phyloP scores from a whole-genome alignment of 345 rosid genomes.

The Erysimum cheiranthoides region DNA sequence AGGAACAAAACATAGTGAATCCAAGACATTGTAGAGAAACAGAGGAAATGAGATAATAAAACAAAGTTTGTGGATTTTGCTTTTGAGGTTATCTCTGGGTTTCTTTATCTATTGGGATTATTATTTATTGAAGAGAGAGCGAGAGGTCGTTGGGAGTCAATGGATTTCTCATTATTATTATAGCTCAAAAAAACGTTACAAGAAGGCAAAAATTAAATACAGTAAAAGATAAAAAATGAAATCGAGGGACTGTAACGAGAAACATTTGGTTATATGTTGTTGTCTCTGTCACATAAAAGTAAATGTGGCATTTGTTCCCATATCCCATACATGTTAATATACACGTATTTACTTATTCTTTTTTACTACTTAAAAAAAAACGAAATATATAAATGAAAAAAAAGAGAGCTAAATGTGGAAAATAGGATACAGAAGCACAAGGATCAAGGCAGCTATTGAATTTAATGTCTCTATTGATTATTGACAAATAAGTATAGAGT shows the following conservation, averaged over 20 bases:
- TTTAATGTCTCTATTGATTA: constrained; percentile 20
- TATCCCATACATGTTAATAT: constrained; percentile 27
- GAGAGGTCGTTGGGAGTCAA: constrained; percentile 47
- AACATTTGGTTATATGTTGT: constrained; percentile 47
- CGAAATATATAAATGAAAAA: neutral
- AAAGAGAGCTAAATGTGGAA: constrained; percentile 11
- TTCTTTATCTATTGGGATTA: constrained; percentile 27
- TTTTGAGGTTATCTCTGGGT: constrained; percentile 27
- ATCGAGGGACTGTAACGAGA: constrained; percentile 43
- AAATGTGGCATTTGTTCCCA: constrained; percentile 46
- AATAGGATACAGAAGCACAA: constrained; percentile 28
- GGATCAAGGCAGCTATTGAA: constrained; percentile 30
- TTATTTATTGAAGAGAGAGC: constrained; percentile 44
- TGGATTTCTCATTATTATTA: constrained; percentile 29
- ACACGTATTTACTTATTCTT: constrained; percentile 28
- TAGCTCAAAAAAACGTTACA: constrained; percentile 26
- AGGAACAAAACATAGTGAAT: constrained; percentile 24
- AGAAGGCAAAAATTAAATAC: neutral
- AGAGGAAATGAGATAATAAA: neutral
- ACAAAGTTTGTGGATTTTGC: constrained; percentile 23
- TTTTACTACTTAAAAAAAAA: neutral
- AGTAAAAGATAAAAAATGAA: neutral
- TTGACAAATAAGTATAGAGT: neutral
- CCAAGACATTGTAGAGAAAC: constrained; percentile 37
- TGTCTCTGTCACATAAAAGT: constrained; percentile 43